Percentiles rank a stretch among this genome's conserved stretches.
phyloP scores from a whole-genome alignment of 768 basidiomycete species.

The Lentinula sp. region DNA sequence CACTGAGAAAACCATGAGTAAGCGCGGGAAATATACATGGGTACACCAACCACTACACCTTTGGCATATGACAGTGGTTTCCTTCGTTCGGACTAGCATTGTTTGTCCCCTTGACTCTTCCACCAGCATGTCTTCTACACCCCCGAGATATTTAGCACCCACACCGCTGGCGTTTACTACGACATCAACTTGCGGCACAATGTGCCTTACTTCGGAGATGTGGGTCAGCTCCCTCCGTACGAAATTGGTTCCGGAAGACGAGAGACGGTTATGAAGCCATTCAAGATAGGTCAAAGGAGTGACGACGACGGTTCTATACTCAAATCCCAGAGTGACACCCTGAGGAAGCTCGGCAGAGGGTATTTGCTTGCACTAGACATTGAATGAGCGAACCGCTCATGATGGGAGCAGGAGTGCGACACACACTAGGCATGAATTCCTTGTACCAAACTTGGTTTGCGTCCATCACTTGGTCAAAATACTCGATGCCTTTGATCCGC shows the following conservation, averaged over 20 bases:
- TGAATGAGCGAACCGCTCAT: neutral
- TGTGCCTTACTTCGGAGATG: neutral
- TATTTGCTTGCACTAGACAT: neutral
- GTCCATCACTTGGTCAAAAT: slow-evolving; percentile 2
- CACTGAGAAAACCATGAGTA: neutral
- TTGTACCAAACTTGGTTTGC: neutral
- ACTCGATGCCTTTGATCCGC: neutral
- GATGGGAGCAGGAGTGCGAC: neutral
- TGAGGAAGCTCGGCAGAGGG: neutral
- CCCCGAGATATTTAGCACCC: slow-evolving; percentile 5
- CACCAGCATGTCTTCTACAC: slow-evolving; percentile 3
- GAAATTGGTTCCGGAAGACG: neutral
- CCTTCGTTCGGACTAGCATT: neutral
- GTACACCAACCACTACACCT: neutral
- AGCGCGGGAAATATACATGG: neutral
- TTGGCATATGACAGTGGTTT: neutral
- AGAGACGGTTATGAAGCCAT: slow-evolving; percentile 1
- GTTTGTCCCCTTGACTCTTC: slow-evolving; percentile 4
- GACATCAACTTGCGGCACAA: neutral
- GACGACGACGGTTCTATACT: slow-evolving; percentile 2
- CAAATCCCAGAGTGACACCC: slow-evolving; percentile 1
- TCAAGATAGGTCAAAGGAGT: neutral
- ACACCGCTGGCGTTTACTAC: slow-evolving; percentile 6
- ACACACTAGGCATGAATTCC: slow-evolving; percentile 2
- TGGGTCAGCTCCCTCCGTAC: neutral